Base-by-base conservation (phyloP, 2,329 filamentous ascomycete genomes). In the Pseudopyricularia javanii region DNA sequence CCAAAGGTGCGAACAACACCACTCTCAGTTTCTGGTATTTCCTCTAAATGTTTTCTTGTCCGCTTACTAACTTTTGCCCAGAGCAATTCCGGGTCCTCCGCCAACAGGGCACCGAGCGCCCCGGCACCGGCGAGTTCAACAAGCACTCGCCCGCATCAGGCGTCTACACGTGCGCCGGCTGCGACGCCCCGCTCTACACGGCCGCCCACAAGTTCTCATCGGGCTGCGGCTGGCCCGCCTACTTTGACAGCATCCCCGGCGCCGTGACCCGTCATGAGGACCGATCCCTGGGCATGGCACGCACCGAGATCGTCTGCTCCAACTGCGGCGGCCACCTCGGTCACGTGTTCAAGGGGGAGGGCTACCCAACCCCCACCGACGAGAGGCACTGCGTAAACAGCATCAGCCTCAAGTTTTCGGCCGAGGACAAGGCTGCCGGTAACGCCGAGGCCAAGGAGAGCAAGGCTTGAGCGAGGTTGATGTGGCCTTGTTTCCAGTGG, bases 321-420 rank as follows among this genome's bases (percentile, higher is more conserved):
- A 95, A 95, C 67, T 98, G 93, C 65, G 94, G 93, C 24, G 93
- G 93, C 2, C 89, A 95, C 69, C 67, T 95, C 55, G 89, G 89
- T 26, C 89, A 95, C 73, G 88, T 95, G 15, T 95, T 95, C 68
- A 91, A 93, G 74, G 89, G 89, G 12, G 89, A 95, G 68, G 85
- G 87, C 20, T 91, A 84, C 63, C 63, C 75, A 8, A 94, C 86
- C 22, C 90, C 93, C 5, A 97, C 91, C 20, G 86, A 98, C 66
- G 93, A 98, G 80, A 79, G 93, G 56, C 93, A 98, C 72, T 98
- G 93, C 64, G 93, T 98, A 54, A 98, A 97, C 66, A 93, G 88
- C 63, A 72, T 97, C 52, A 94, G 88, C 65, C 73, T 97, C 69
- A 93, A 83, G 61, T 97, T 98, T 64, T 78, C 74, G 2, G 73